Evolutionary conservation across 257 asterid genomes (phyloP).

Genomic region (Ophiorrhiza pumila): DNA sequence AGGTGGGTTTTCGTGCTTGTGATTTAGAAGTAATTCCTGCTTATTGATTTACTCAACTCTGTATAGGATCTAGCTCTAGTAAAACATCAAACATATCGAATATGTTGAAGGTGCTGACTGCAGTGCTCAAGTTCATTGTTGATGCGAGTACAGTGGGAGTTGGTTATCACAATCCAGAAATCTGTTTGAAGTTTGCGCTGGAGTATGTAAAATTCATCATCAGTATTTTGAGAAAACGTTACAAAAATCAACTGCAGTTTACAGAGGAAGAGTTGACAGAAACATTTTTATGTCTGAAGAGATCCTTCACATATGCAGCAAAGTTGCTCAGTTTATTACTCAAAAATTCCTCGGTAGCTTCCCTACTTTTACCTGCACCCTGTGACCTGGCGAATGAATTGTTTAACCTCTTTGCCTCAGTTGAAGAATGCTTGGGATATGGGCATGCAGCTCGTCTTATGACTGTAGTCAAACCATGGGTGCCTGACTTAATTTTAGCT

Average conservation of each 20-base stretch:
- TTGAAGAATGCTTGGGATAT: constrained; percentile 67
- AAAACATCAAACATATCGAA: constrained; percentile 31
- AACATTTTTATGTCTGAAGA: constrained; percentile 53
- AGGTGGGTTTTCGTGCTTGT: neutral
- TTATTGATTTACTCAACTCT: constrained; percentile 13
- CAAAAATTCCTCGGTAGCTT: constrained; percentile 37
- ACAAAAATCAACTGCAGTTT: constrained; percentile 40
- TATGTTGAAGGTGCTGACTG: constrained; percentile 60
- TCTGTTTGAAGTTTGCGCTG: constrained; percentile 51
- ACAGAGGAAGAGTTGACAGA: constrained; percentile 48
- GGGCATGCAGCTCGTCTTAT: constrained; percentile 56
- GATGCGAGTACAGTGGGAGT: constrained; percentile 62
- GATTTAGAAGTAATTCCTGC: neutral
- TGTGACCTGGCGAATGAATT: constrained; percentile 53
- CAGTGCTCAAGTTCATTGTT: constrained; percentile 62
- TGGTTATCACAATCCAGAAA: constrained; percentile 36
- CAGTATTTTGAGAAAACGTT: constrained; percentile 37
- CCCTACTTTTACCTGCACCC: constrained; percentile 33
- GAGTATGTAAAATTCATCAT: constrained; percentile 49
- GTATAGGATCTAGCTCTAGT: constrained; percentile 34
- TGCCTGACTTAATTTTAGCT: constrained; percentile 77
- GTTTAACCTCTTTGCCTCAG: constrained; percentile 49
- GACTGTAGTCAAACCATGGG: constrained; percentile 61
- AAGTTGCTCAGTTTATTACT: constrained; percentile 62
- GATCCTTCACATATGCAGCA: constrained; percentile 79